phyloP scores from a whole-genome alignment of 1,284 basidiomycete genomes.

The Mycena sp. region DNA sequence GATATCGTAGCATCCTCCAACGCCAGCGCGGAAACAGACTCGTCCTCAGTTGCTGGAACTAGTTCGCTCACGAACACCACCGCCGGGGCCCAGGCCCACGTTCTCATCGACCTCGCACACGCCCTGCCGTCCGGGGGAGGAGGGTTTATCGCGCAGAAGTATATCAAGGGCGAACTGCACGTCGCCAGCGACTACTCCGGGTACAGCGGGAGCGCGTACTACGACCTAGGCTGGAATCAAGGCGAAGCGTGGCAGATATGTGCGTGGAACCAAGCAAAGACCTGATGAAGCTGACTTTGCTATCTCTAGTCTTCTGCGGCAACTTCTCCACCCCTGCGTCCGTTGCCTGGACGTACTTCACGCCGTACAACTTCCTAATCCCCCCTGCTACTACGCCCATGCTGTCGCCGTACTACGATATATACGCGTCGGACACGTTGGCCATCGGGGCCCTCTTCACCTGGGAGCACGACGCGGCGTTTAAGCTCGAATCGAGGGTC shows the following conservation, averaged over 20 bases:
- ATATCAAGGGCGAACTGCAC: constrained; percentile 12
- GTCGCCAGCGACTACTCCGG: constrained; percentile 5
- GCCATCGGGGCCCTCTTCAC: constrained; percentile 5
- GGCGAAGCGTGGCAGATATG: constrained; percentile 10
- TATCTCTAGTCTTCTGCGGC: neutral
- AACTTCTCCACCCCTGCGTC: constrained; percentile 4
- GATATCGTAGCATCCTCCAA: neutral
- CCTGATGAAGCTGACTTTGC: neutral
- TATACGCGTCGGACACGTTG: constrained; percentile 3
- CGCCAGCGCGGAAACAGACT: neutral
- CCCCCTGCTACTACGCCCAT: neutral
- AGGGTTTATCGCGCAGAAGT: constrained; percentile 4
- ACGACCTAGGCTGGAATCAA: constrained; percentile 10
- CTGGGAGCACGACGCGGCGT: constrained; percentile 1
- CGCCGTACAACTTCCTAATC: constrained; percentile 10
- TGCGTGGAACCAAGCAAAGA: neutral
- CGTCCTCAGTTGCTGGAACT: neutral
- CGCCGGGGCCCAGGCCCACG: neutral
- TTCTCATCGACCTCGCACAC: constrained; percentile 4
- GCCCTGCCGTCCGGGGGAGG: neutral
- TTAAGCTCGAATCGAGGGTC: neutral
- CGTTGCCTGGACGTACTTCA: constrained; percentile 5
- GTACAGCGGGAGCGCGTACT: constrained; percentile 1
- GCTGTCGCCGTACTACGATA: neutral
- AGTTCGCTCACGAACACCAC: neutral